Conservation (phyloP, 2,329 filamentous ascomycete species). For the Phaeosphaeriaceae sp. region DNA sequence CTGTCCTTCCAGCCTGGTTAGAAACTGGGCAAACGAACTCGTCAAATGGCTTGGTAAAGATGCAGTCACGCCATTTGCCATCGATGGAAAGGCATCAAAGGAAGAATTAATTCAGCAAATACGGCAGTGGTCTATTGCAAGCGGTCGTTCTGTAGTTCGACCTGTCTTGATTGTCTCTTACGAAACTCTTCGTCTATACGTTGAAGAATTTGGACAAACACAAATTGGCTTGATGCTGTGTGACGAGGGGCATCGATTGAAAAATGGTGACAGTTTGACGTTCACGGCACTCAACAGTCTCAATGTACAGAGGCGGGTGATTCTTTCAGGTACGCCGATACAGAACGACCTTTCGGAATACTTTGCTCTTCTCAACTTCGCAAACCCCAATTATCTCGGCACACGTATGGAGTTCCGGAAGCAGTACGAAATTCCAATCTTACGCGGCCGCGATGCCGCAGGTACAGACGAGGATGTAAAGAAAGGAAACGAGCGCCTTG, state of each 20-base stretch:
- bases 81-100: constrained; percentile 95
- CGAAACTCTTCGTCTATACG: constrained; percentile 89
- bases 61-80: constrained; percentile 90
- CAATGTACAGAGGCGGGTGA: constrained; percentile 89
- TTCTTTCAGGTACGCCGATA: constrained; percentile 94
- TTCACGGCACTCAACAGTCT: constrained; percentile 89
- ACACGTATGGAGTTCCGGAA: constrained; percentile 92
- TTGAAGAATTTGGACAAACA: constrained; percentile 86
- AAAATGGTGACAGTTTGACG: constrained; percentile 95
- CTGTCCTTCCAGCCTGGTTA: constrained; percentile 93
- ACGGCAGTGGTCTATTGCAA: constrained; percentile 92
- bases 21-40: constrained; percentile 97
- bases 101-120: constrained; percentile 89
- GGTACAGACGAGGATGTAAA: constrained; percentile 82
- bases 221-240: constrained; percentile 92
- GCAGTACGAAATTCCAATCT: constrained; percentile 88
- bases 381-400: constrained; percentile 90
- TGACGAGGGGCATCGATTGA: constrained; percentile 94
- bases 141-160: constrained; percentile 84
- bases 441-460: constrained; percentile 87
- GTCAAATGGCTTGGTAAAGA: constrained; percentile 95
- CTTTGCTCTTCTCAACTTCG: constrained; percentile 93
- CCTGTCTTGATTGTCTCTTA: constrained; percentile 98
- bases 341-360: constrained; percentile 99
- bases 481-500: constrained; percentile 81